Evolutionary conservation across 768 basidiomycete species (phyloP).

Genomic region (Cystofilobasidium capitatum): DNA sequence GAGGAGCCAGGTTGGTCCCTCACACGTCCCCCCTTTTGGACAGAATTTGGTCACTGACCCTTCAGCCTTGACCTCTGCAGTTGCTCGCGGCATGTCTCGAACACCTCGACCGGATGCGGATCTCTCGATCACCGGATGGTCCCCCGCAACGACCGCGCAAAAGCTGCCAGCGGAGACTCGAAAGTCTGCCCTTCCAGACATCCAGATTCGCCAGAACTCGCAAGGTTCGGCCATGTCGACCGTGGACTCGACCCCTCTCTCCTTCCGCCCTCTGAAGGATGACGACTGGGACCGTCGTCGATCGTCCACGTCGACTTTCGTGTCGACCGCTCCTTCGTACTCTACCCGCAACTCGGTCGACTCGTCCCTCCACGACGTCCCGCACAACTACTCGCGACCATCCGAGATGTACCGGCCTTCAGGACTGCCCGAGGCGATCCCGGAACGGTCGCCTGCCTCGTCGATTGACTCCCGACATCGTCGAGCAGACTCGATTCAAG

Average conservation of each 20-base stretch:
- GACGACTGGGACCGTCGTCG: conserved; percentile 5
- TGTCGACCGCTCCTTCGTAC: conserved; percentile 6
- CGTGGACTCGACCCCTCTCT: neutral
- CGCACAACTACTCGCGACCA: neutral
- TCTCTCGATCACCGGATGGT: neutral
- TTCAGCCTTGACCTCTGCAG: neutral
- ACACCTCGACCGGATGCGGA: neutral
- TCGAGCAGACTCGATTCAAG: neutral
- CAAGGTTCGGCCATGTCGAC: neutral
- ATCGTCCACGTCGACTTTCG: conserved; percentile 13
- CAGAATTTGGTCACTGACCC: neutral
- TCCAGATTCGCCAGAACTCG: neutral
- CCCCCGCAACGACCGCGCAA: neutral
- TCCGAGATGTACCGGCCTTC: conserved; percentile 2
- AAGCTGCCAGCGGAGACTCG: neutral
- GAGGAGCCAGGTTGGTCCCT: conserved; percentile 42
- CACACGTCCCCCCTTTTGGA: neutral
- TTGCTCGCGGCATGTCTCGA: neutral
- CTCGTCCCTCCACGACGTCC: neutral
- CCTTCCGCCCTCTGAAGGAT: neutral
- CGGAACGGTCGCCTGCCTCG: neutral
- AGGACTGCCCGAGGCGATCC: neutral
- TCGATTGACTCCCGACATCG: neutral
- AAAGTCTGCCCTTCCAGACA: neutral
- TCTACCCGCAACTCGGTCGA: conserved; percentile 12